These are phyloP conservation scores for Xylariaceae sp. DNA, from an alignment of 2,329 filamentous ascomycete genomes.

Conservation along the genomic window DNA sequence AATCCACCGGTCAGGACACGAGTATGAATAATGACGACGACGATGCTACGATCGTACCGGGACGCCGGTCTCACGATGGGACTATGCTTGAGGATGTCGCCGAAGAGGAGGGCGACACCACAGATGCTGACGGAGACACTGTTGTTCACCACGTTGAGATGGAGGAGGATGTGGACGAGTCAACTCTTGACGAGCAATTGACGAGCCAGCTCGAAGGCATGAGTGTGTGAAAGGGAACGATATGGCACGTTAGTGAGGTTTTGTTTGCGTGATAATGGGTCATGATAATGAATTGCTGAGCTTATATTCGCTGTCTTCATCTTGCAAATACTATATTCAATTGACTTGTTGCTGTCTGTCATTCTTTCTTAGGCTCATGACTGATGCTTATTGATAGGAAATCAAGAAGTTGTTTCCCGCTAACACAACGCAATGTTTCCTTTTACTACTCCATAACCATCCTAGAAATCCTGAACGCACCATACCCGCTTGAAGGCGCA, in stretches of 20 bases:
- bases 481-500: constrained; percentile 9
- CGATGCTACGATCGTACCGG: constrained; percentile 6
- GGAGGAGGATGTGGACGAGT: constrained; percentile 5
- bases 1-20: constrained; percentile 3
- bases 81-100: constrained; percentile 14
- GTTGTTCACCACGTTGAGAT: constrained; percentile 2
- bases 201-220: constrained; percentile 12
- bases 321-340: background rate
- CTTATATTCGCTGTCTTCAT: background rate
- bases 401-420: too few species aligned
- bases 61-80: constrained; percentile 1
- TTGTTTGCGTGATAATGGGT: background rate
- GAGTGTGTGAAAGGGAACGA: background rate
- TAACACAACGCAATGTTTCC: too few species aligned
- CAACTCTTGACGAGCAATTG: constrained; percentile 16
- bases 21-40: constrained; percentile 4
- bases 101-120: constrained; percentile 14
- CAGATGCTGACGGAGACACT: constrained; percentile 9
- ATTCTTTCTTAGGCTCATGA: too few species aligned
- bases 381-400: too few species aligned
- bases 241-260: background rate
- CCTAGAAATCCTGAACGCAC: constrained; percentile 10
- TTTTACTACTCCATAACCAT: background rate
- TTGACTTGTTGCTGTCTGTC: background rate
- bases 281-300: background rate